Base-by-base conservation (phyloP, 2,329 filamentous ascomycete species). In the Keithomyces neogunnii region DNA sequence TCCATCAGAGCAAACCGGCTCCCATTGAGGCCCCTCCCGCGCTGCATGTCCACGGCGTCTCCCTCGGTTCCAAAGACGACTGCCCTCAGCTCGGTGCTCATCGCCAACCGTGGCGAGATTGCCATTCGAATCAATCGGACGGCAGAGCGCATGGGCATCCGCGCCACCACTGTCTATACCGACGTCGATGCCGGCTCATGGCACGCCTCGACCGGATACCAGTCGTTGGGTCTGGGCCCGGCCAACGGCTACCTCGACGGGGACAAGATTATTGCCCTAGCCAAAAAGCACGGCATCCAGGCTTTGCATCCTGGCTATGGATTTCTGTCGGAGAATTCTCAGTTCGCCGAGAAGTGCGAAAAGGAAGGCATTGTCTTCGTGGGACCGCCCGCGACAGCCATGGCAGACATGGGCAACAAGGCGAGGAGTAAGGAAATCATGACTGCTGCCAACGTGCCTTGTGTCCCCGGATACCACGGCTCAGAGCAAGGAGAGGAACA, bases 31-130 rank as follows among this genome's bases (percentile, higher is more conserved):
- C 65, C 67, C 47, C 65, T 69, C 57, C 67, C 68, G 66, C 73
- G 66, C 46, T 61, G 63, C 53, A 57, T 66, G 52, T 69, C 63
- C 44, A 59, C 63, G 13, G 32, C 50, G 43, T 45, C 42, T 3
- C 63, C 66, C 48, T 58, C 63, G 9, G 50, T 65, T n/a, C 62
- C 69, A 48, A 64, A 62, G 50, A 55, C 61, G 10, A 76, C 73
- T 11, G 77, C 80, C 32, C 80, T 85, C 58, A 84, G 82, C 51
- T 95, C 90, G 7, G 87, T 97, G 42, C 78, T 99, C 29, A 97
- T 99, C 65, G 93, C 93, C 50, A 99, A 99, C 67, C 85, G 93
- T 60, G 93, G 93, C 61, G 93, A 99, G 71, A 99, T 99, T 61
- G 93, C 93, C 47, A 77, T 99, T 66, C 88, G 93, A 59, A 93